Base-by-base conservation (phyloP, 495 filamentous ascomycete species). In the Durotheca rogersii region DNA sequence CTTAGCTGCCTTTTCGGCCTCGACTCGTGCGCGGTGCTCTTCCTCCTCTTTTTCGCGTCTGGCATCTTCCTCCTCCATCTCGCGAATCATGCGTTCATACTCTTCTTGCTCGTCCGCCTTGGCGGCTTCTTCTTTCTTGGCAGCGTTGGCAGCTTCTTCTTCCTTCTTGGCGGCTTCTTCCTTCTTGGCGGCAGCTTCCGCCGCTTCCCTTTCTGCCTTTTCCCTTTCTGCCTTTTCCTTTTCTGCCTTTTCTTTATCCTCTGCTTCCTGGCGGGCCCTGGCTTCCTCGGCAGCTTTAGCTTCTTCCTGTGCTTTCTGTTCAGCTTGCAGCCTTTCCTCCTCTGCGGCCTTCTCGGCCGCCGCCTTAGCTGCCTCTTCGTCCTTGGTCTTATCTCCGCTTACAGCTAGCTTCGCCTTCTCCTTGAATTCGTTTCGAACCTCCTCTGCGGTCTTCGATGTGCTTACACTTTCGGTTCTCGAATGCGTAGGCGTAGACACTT, bases 251-350 rank as follows among this genome's bases (percentile, higher is more conserved):
- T 66, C 70, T 23, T 77, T 69, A 30, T 69, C 70, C 17, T 80
- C 73, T 7, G 70, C 67, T 38, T 74, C 77, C 16, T 76, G 72
- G 55, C 80, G 73, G 40, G 81, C 79, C 64, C 83, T 83, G 39
- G 74, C 73, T 44, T 81, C 80, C 50, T 89, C 81, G 14, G 81
- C 78, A 16, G 85, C 83, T 58, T 86, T 84, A 40, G 79, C 77
- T 62, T 92, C 85, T 57, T 86, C 84, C 29, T 81, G 78, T 2
- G 82, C 83, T 76, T 86, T 87, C 72, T 70, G 53, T 61, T 72
- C 60, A n/a, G 41, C 44, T 32, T 58, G 56, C 6, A 58, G 32
- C 23, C 53, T 41, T 12, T 56, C 60, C n/a, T 69, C 63, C 14
- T 62, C 53, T 16, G 62, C 47, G n/a, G 66, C 54, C 36, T 67